Percentiles rank a stretch among this genome's conserved stretches.
Evolutionary conservation across 306 rosid genomes (phyloP).

Genomic region (Dicorynia guianensis): DNA sequence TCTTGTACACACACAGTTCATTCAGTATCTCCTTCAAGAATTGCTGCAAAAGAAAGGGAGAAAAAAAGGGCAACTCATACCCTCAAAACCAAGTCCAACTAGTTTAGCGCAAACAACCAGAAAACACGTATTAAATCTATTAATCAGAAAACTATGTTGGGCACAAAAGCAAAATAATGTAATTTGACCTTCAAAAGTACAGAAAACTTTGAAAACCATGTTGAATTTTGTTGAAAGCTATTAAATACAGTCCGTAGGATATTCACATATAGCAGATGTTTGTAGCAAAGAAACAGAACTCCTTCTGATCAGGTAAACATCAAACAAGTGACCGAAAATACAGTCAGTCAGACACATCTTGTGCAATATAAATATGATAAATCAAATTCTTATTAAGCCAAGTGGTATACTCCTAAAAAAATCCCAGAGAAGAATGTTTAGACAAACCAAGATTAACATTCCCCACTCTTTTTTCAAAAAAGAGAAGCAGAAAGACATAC

Average conservation of each 20-base stretch:
- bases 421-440: not conserved
- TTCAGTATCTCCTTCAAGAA: constrained; percentile 97
- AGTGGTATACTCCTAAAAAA: not conserved
- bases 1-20: constrained; percentile 93
- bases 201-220: not conserved
- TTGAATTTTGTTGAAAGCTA: too few species aligned
- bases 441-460: constrained; percentile 18
- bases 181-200: not conserved
- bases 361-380: not conserved
- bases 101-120: too few species aligned
- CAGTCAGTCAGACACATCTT: not conserved
- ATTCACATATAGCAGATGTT: too few species aligned
- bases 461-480: not conserved
- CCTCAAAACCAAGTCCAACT: not conserved
- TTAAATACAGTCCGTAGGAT: too few species aligned
- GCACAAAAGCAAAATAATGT: too few species aligned
- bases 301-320: too few species aligned
- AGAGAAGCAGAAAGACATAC: constrained; percentile 49
- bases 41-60: constrained; percentile 70
- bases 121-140: too few species aligned
- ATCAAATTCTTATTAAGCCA: not conserved
- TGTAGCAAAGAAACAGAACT: too few species aligned
- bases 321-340: not conserved
- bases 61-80: not conserved
- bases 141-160: too few species aligned